Percentiles rank a stretch among this genome's conserved stretches.
These are phyloP conservation scores for Fusarium illudens DNA, from an alignment of 2,329 filamentous ascomycete genomes.

Conservation along the genomic window DNA sequence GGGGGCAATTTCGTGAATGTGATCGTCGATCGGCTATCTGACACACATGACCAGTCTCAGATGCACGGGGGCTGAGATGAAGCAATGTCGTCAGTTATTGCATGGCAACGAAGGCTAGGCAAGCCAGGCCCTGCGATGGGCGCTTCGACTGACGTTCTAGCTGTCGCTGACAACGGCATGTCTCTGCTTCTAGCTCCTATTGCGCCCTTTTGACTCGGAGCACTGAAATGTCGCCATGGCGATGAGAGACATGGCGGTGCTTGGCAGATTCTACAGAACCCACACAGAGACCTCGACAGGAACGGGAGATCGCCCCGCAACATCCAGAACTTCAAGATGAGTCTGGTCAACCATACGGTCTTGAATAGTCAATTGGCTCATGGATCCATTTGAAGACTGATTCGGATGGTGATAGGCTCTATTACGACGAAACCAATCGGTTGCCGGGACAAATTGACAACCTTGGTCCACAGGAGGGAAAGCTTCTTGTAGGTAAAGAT, in stretches of 20 bases:
- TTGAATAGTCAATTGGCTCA: neutral
- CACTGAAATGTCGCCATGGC: neutral
- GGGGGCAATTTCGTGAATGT: conserved; percentile 14
- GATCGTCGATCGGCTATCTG: conserved; percentile 43
- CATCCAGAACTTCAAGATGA: conserved; percentile 3
- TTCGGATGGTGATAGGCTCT: neutral
- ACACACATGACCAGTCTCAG: conserved; percentile 23
- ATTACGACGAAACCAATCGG: neutral
- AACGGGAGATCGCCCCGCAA: conserved; percentile 1
- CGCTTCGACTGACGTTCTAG: conserved; percentile 1
- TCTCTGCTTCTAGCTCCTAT: neutral
- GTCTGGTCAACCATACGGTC: neutral
- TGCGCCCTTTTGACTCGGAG: neutral
- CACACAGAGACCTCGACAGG: neutral
- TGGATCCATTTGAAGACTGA: neutral
- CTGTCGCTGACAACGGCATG: neutral
- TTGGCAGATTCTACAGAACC: neutral
- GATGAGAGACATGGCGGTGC: conserved; percentile 1
- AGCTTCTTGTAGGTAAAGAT: neutral
- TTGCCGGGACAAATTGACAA: neutral
- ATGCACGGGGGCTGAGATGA: conserved; percentile 16
- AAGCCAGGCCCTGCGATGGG: neutral
- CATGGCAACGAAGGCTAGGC: conserved; percentile 6
- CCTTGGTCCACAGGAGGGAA: neutral
- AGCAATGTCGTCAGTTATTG: conserved; percentile 15